Percentiles rank a stretch among this genome's conserved stretches.
phyloP scores from a whole-genome alignment of 2,329 filamentous ascomycete genomes.

The Pezicula neosporulosa region DNA sequence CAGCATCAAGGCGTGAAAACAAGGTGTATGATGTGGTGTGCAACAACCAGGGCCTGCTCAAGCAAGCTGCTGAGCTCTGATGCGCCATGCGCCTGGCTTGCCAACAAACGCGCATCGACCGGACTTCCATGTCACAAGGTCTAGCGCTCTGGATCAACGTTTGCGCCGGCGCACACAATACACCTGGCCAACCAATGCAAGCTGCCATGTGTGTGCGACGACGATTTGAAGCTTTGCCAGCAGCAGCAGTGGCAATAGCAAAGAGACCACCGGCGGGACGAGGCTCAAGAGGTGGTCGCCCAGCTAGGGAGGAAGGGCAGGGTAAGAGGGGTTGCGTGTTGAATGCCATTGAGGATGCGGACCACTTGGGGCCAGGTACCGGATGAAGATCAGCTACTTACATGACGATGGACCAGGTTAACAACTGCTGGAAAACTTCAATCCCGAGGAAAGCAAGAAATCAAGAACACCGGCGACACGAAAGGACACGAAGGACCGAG shows the following conservation, averaged over 20 bases:
- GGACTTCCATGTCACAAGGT: constrained; percentile 10
- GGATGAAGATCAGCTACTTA: constrained; percentile 22
- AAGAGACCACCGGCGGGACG: neutral
- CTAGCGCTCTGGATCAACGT: constrained; percentile 13
- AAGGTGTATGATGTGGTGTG: neutral
- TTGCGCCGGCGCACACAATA: constrained; percentile 25
- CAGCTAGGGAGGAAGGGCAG: neutral
- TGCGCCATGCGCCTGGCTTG: constrained; percentile 21
- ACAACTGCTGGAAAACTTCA: constrained; percentile 22
- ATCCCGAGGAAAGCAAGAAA: constrained; percentile 28
- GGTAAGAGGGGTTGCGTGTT: constrained; percentile 15
- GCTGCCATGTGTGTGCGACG: constrained; percentile 16
- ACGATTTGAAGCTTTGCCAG: constrained; percentile 3
- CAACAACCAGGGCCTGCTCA: neutral
- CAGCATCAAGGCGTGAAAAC: constrained; percentile 17
- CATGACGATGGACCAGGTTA: constrained; percentile 23
- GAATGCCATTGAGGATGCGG: constrained; percentile 21
- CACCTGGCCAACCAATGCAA: constrained; percentile 11
- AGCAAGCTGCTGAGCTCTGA: constrained; percentile 9
- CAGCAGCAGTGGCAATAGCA: constrained; percentile 6
- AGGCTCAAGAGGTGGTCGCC: neutral
- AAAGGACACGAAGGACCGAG: constrained; percentile 29
- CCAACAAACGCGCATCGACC: constrained; percentile 20
- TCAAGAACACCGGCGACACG: constrained; percentile 31
- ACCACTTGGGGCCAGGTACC: constrained; percentile 25